Percentiles rank a stretch among this genome's conserved stretches.
These are phyloP conservation scores for Fusarium sp. DNA, from an alignment of 2,329 filamentous ascomycete genomes.

Conservation along the genomic window DNA sequence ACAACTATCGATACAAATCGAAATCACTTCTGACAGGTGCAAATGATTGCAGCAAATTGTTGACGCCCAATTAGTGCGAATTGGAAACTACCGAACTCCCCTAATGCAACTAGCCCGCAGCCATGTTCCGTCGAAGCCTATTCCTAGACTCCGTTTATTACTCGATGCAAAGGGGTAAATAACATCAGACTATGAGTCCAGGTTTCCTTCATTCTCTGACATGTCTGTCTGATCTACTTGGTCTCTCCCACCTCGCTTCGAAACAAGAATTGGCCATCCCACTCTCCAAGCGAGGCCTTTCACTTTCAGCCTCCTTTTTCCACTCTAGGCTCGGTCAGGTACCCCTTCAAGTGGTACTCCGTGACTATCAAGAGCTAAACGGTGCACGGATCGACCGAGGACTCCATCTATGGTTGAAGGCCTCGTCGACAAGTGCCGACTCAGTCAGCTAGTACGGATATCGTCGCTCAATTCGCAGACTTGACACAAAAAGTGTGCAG, in stretches of 20 bases:
- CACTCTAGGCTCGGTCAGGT: constrained; percentile 21
- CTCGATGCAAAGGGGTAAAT: constrained; percentile 27
- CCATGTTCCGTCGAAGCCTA: constrained; percentile 17
- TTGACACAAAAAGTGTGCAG: constrained; percentile 11
- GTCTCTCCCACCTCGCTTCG: constrained; percentile 22
- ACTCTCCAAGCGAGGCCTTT: constrained; percentile 21
- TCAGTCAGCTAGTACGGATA: constrained; percentile 12
- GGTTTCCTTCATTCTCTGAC: neutral
- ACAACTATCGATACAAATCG: neutral
- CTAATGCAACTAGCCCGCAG: constrained; percentile 6
- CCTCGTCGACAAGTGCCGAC: constrained; percentile 32
- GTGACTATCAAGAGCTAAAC: constrained; percentile 20
- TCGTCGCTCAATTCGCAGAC: neutral
- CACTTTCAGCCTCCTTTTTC: constrained; percentile 32
- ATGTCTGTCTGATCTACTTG: neutral
- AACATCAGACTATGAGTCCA: constrained; percentile 2
- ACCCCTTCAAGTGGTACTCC: constrained; percentile 25
- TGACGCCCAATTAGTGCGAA: constrained; percentile 12
- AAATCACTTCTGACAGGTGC: constrained; percentile 20
- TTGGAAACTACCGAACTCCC: constrained; percentile 15
- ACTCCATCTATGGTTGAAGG: constrained; percentile 12
- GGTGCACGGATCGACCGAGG: constrained; percentile 28
- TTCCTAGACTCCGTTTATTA: constrained; percentile 17
- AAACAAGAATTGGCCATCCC: constrained; percentile 18
- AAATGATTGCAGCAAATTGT: constrained; percentile 12